Evolutionary conservation across 31 red algal species (phyloP).

Genomic region (Porphyra umbilicalis): DNA sequence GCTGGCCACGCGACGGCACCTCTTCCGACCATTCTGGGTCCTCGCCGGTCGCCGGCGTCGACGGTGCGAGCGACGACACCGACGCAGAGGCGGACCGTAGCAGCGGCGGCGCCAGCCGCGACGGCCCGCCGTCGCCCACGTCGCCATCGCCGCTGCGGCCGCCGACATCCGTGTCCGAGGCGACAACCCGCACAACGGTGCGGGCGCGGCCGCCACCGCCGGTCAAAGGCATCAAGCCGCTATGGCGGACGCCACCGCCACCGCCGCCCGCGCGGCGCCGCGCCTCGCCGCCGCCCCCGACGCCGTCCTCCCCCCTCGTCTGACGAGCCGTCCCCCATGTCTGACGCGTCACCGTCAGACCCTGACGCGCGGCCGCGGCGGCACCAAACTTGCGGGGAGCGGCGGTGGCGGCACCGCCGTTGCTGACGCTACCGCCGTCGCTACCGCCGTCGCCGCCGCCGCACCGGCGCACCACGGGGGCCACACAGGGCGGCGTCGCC

Average conservation of each 20-base stretch:
- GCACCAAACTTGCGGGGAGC: no score
- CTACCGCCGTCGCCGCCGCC: not conserved
- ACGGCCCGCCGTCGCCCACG: not conserved
- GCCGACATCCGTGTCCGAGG: no score
- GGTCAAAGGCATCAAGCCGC: not conserved
- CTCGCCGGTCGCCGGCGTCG: not conserved
- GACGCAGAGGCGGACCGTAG: not conserved
- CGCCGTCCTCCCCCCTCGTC: not conserved
- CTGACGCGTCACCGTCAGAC: not conserved
- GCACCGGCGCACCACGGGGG: not conserved
- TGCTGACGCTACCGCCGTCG: no score
- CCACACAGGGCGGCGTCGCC: not conserved
- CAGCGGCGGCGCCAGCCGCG: not conserved
- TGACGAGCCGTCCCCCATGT: not conserved
- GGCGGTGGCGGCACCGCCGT: not conserved
- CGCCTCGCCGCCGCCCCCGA: not conserved
- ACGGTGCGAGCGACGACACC: not conserved
- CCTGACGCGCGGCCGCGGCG: not conserved
- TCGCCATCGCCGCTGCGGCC: not conserved
- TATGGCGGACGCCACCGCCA: not conserved
- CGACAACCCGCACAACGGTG: not conserved
- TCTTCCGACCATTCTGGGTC: not conserved
- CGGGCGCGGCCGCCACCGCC: not conserved
- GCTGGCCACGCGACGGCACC: not conserved
- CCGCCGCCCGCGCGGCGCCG: not conserved